phyloP scores from a whole-genome alignment of 169 alveolate genomes.

The Plasmodium yoelii region DNA sequence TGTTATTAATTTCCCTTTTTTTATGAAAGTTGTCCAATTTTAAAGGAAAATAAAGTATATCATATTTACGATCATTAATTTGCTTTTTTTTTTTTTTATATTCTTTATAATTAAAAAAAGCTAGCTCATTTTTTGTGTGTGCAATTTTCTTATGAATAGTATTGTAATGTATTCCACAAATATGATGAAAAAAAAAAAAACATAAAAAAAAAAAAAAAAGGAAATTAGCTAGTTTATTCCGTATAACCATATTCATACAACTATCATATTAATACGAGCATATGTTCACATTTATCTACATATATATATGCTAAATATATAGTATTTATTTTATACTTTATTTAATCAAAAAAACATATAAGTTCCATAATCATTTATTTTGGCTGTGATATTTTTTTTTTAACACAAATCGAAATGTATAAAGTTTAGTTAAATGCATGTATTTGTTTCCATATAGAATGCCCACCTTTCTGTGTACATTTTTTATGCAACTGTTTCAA shows the following conservation, averaged over 20 bases:
- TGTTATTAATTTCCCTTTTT: too few relatives aligned
- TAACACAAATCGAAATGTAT: too few relatives aligned
- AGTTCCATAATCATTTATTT: too few relatives aligned
- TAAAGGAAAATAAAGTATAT: conserved; percentile 2
- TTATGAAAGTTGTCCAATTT: neutral
- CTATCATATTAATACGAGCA: neutral
- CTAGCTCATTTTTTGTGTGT: conserved; percentile 12
- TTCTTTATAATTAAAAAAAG: conserved; percentile 1
- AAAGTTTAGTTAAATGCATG: too few relatives aligned
- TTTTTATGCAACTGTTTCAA: neutral
- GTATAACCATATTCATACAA: conserved; percentile 27
- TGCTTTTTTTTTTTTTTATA: conserved; percentile 5
- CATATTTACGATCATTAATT: neutral
- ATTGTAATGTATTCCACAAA: conserved; percentile 10
- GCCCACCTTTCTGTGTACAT: neutral
- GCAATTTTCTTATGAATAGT: conserved; percentile 1
- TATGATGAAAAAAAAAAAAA: conserved; percentile 16
- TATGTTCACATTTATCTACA: too few relatives aligned
- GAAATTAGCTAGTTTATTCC: conserved; percentile 4
- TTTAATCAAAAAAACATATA: too few relatives aligned
- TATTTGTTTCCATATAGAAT: too few relatives aligned
- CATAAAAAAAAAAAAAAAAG: conserved; percentile 22
- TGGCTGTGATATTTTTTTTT: too few relatives aligned
- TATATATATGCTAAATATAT: neutral
- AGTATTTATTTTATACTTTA: neutral